A percentile compares a stretch with the other conserved stretches of the same genome.
These are phyloP conservation scores for Penicillium olsonii DNA, from an alignment of 2,329 filamentous ascomycete genomes.

Conservation along the genomic window DNA sequence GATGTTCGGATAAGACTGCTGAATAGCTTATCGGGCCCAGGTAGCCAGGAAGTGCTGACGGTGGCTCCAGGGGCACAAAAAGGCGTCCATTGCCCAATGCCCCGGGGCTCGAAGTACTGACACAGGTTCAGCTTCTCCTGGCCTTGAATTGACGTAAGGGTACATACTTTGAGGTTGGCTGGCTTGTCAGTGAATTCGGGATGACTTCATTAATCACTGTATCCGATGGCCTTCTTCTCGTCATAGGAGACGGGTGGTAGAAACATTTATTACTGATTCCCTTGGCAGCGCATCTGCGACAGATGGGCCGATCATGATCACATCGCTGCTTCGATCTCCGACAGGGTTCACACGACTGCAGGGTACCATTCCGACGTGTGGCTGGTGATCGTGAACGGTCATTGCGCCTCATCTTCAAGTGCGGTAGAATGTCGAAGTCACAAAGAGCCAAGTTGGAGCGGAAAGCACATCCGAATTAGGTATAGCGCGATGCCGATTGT, in stretches of 20 bases:
- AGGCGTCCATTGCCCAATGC: slow-evolving; percentile 21
- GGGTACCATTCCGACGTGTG: slow-evolving; percentile 38
- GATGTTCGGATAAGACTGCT: slow-evolving; percentile 37
- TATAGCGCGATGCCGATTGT: neutral
- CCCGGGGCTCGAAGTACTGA: slow-evolving; percentile 28
- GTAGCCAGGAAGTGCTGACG: slow-evolving; percentile 33
- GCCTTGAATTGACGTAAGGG: neutral
- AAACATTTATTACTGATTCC: slow-evolving; percentile 34
- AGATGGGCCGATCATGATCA: slow-evolving; percentile 38
- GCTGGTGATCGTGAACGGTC: slow-evolving; percentile 26
- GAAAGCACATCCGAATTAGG: neutral
- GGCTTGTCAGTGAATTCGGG: slow-evolving; percentile 19
- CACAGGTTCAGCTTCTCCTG: slow-evolving; percentile 2
- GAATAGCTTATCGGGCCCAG: slow-evolving; percentile 39
- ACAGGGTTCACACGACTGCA: slow-evolving; percentile 42
- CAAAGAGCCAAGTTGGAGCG: neutral
- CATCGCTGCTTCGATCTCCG: slow-evolving; percentile 41
- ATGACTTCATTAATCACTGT: slow-evolving; percentile 8
- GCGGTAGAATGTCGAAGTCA: neutral
- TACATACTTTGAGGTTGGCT: slow-evolving; percentile 27
- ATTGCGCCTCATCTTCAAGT: slow-evolving; percentile 17
- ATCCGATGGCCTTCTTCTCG: slow-evolving; percentile 25
- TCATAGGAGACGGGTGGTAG: slow-evolving; percentile 44
- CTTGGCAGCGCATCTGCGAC: slow-evolving; percentile 33
- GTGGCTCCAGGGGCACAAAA: slow-evolving; percentile 25